A percentile compares a stretch with the other conserved stretches of the same genome.
phyloP scores from a whole-genome alignment of 768 basidiomycete genomes.

The Termitomyces sp. region DNA sequence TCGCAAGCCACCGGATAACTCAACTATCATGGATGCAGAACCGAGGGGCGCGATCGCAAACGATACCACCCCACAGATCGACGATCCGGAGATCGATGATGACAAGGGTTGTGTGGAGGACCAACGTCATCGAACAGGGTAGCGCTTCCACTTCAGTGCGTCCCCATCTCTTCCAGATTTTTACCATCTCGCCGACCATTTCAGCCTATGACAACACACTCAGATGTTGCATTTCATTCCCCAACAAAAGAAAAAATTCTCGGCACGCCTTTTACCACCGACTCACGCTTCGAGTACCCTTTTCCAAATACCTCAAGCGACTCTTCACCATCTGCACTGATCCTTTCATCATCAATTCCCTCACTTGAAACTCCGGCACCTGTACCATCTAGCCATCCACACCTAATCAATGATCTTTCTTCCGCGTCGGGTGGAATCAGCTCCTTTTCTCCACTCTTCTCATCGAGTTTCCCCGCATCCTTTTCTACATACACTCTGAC shows the following conservation, averaged over 20 bases:
- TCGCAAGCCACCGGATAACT: background rate
- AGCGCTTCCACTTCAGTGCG: background rate
- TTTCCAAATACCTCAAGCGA: slow-evolving; percentile 14
- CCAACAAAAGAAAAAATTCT: slow-evolving; percentile 24
- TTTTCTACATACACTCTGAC: slow-evolving; percentile 13
- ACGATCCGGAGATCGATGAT: slow-evolving; percentile 8
- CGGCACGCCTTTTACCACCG: slow-evolving; percentile 30
- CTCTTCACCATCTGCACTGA: background rate
- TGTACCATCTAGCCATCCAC: background rate
- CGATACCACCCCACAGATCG: background rate
- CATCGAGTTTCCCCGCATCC: slow-evolving; percentile 2
- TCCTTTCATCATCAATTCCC: slow-evolving; percentile 8
- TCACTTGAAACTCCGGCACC: slow-evolving; percentile 7
- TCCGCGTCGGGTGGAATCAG: slow-evolving; percentile 11
- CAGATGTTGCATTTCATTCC: slow-evolving; percentile 20
- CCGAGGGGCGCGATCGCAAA: background rate
- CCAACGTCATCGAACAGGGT: slow-evolving; percentile 9
- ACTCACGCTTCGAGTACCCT: slow-evolving; percentile 29
- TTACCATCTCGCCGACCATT: background rate
- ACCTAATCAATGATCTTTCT: slow-evolving; percentile 10
- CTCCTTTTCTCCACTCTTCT: slow-evolving; percentile 10
- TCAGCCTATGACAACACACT: background rate
- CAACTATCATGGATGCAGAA: background rate
- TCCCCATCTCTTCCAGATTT: background rate
- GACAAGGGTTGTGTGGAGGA: background rate